Base-by-base conservation (phyloP, 352 stramenopile genomes). In the Phytophthora fragariae region DNA sequence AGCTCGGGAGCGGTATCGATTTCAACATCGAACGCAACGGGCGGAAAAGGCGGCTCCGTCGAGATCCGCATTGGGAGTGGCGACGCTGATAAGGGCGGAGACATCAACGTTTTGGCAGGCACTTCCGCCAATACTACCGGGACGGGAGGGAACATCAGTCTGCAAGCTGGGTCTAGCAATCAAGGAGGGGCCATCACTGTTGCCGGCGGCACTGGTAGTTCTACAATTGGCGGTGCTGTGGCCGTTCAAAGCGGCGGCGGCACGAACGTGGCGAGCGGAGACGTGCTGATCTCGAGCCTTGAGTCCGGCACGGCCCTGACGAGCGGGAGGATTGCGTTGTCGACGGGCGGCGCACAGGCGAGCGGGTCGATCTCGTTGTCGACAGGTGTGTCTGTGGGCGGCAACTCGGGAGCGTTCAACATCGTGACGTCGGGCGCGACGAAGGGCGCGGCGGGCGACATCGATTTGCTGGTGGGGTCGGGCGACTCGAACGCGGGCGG, bases 191-290 rank as follows among this genome's bases (percentile, higher is more conserved):
- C 24, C 24, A 27, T 27, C 24, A 27, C 24, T 27, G 24, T 27
- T 27, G 24, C 24, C 11, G 70, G 59, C 24, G 70, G 70, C 46
- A 4, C 37, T 4, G 56, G 44, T 0, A 19, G 31, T 10, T 62
- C n/a, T 7, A 41, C 19, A 11, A 24, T 24, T 19, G 69, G 73
- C 41, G 73, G 73, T 17, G 33, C 8, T 21, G 70, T 81, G 33
- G 58, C 44, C 2, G 52, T 81, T 56, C 41, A 49, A 33, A 77
- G 74, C 53, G 74, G 74, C 11, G 59, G 49, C 47, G 74, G 70
- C 52, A 39, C 54, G 14, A 57, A 21, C 35, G 37, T 60, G 47
- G 31, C 65, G 15, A 71, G 65, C 35, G 65, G 65, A n/a, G 49
- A 65, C 17, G 65, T 71, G 55, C 2, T 61, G 65, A 61, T 71